These are phyloP conservation scores for Phenoliferia sp. DNA, from an alignment of 1,284 basidiomycete species.

Conservation along the genomic window DNA sequence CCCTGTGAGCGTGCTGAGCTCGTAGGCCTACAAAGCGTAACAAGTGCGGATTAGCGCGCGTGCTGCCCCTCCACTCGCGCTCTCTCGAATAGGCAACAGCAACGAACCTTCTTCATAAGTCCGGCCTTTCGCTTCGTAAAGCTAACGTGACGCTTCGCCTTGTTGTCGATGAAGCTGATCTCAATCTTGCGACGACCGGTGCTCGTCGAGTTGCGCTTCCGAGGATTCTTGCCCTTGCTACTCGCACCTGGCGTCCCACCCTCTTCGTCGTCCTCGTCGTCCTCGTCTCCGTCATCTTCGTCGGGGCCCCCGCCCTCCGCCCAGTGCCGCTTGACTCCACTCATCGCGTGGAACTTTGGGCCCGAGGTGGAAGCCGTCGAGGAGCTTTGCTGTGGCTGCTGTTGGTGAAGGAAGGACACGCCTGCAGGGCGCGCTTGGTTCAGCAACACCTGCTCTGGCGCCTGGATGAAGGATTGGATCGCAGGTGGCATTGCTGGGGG, in stretches of 20 bases:
- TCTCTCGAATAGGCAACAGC: conserved; percentile 13
- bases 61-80: neutral
- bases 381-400: neutral
- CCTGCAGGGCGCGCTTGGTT: neutral
- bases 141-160: conserved; percentile 76
- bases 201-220: conserved; percentile 28
- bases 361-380: neutral
- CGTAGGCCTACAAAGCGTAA: conserved; percentile 75
- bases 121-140: conserved; percentile 99
- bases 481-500: neutral
- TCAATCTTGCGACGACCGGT: conserved; percentile 90
- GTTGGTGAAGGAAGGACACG: too few species aligned
- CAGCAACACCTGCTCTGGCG: neutral
- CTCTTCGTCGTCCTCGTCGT: neutral
- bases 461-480: neutral
- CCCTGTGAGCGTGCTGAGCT: conserved; percentile 93
- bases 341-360: neutral
- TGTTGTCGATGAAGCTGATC: conserved; percentile 81
- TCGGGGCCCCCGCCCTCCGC: neutral
- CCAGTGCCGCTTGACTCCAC: neutral
- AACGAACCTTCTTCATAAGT: conserved; percentile 95
- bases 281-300: neutral
- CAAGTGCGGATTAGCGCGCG: too few species aligned
- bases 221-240: conserved; percentile 14
- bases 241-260: conserved; percentile 7